phyloP scores from a whole-genome alignment of 2,329 filamentous ascomycete species.

The Hymenoscyphus albidus region DNA sequence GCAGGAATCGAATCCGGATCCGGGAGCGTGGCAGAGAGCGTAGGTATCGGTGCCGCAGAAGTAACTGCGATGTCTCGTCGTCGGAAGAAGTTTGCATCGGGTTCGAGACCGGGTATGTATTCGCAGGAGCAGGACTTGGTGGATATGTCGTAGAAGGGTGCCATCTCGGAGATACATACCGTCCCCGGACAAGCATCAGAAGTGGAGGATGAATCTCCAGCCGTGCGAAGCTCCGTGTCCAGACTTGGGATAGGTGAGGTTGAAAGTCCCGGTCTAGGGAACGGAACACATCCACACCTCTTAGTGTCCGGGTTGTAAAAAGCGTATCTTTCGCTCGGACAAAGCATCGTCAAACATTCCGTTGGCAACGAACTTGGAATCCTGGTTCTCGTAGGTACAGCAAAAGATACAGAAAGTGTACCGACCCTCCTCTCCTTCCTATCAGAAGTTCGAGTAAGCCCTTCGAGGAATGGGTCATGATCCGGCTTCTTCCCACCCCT shows the following conservation, averaged over 20 bases:
- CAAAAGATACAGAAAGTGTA: neutral
- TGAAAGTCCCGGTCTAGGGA: conserved; percentile 15
- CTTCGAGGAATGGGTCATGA: neutral
- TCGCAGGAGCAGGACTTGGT: neutral
- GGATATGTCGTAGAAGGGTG: neutral
- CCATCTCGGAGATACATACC: neutral
- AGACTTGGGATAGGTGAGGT: neutral
- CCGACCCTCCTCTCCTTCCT: neutral
- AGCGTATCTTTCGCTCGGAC: conserved; percentile 18
- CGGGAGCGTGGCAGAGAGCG: neutral
- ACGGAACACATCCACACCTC: conserved; percentile 20
- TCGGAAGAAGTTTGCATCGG: neutral
- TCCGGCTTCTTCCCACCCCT: conserved; percentile 12
- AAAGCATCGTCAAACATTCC: conserved; percentile 9
- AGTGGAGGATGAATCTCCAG: neutral
- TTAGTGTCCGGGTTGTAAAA: conserved; percentile 8
- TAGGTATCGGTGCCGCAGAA: neutral
- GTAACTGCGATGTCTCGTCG: neutral
- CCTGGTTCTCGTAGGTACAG: neutral
- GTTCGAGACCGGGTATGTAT: neutral
- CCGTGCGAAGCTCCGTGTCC: neutral
- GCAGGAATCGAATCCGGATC: neutral
- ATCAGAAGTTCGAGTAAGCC: neutral
- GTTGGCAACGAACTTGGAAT: neutral
- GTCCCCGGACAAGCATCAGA: neutral